A percentile compares a stretch with the other conserved stretches of the same genome.
Evolutionary conservation across 495 filamentous ascomycete genomes (phyloP).

Genomic region (Aspergillus haitiensis): DNA sequence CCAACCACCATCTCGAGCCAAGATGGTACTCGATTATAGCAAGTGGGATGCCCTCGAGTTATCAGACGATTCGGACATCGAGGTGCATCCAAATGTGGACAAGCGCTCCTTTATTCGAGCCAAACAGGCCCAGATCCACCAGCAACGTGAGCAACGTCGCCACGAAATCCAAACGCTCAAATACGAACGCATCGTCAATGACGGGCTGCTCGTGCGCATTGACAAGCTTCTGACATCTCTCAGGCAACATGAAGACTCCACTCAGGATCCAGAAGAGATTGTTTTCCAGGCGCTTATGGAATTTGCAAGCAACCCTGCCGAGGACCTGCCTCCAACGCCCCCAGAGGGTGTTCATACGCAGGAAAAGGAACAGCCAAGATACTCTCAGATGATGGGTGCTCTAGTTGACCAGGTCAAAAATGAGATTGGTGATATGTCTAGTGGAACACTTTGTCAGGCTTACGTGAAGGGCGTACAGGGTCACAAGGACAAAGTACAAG

Average conservation of each 20-base stretch:
- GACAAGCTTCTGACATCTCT: slow-evolving; percentile 71
- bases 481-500: slow-evolving; percentile 74
- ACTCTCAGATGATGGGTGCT: slow-evolving; percentile 93
- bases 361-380: slow-evolving; percentile 74
- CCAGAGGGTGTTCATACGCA: slow-evolving; percentile 76
- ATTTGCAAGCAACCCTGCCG: slow-evolving; percentile 63
- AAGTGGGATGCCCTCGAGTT: slow-evolving; percentile 97
- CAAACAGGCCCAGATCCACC: slow-evolving; percentile 95
- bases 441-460: slow-evolving; percentile 61
- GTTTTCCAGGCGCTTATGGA: slow-evolving; percentile 88
- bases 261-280: slow-evolving; percentile 72
- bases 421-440: slow-evolving; percentile 70
- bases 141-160: slow-evolving; percentile 77
- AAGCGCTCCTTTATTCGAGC: slow-evolving; percentile 98
- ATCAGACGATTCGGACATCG: slow-evolving; percentile 95
- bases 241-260: slow-evolving; percentile 64
- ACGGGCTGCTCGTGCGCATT: slow-evolving; percentile 81
- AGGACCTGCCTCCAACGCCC: slow-evolving; percentile 71
- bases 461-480: slow-evolving; percentile 74
- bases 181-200: slow-evolving; percentile 92
- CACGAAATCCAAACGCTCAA: slow-evolving; percentile 87
- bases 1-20: slow-evolving; percentile 22
- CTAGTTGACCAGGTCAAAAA: slow-evolving; percentile 93
- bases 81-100: slow-evolving; percentile 98
- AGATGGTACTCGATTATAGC: slow-evolving; percentile 91